Percentiles rank a stretch among this genome's conserved stretches.
These are phyloP conservation scores for Cryphonectria parasitica DNA, from an alignment of 2,329 filamentous ascomycete genomes.

Conservation along the genomic window DNA sequence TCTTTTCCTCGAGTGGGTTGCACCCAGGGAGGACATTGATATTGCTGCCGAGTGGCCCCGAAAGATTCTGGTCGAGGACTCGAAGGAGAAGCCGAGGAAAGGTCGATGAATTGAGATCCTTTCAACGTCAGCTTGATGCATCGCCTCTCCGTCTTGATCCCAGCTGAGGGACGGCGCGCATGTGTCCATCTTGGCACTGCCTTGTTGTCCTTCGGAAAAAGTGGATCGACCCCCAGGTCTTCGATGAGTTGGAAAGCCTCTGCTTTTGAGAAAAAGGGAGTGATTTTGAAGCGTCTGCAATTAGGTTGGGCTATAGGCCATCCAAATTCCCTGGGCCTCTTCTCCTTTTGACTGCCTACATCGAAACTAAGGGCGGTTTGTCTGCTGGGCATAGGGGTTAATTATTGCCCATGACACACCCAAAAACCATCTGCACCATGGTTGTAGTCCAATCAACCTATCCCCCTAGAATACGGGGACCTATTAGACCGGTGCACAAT, in stretches of 20 bases:
- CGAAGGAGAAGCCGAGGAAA: conserved; percentile 21
- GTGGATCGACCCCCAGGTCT: neutral
- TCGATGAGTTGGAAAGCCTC: neutral
- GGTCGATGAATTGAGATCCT: conserved; percentile 19
- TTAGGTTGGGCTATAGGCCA: neutral
- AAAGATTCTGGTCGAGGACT: conserved; percentile 51
- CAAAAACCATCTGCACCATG: neutral
- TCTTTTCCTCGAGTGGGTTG: conserved; percentile 83
- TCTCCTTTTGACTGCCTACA: neutral
- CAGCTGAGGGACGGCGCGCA: neutral
- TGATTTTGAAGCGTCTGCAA: neutral
- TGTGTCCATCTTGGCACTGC: neutral
- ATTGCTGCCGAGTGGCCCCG: conserved; percentile 90
- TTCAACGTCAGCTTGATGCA: neutral
- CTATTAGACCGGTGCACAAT: neutral
- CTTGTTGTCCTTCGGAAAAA: neutral
- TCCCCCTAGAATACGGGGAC: neutral
- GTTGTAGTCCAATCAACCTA: neutral
- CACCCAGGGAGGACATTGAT: conserved; percentile 84
- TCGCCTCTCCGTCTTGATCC: neutral
- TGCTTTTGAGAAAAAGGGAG: neutral
- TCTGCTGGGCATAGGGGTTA: neutral
- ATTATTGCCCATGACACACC: neutral
- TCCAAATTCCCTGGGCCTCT: neutral
- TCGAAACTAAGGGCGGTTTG: neutral